Conservation (phyloP, 1,139 yeast species). For the Scheffersomyces segobiensis region DNA sequence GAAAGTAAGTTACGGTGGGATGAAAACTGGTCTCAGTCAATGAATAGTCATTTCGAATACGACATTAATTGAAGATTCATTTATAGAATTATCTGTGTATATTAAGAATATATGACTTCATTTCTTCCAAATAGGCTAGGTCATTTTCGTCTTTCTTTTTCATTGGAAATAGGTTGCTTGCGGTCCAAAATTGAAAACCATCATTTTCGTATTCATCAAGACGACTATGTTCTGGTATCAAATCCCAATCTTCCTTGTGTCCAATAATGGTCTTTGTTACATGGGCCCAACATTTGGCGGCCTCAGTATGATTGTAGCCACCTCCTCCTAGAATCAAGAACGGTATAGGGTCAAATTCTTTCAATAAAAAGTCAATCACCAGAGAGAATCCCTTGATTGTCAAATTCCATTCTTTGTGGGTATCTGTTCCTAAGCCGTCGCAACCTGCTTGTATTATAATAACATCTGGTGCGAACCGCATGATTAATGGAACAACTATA, state of each 20-base stretch:
- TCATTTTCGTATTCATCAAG: slow-evolving; percentile 48
- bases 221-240: slow-evolving; percentile 55
- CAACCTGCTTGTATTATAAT: slow-evolving; percentile 70
- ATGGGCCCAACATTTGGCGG: slow-evolving; percentile 66
- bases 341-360: slow-evolving; percentile 27
- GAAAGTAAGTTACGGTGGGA: slow-evolving; percentile 78
- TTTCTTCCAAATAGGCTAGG: slow-evolving; percentile 16
- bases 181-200: slow-evolving; percentile 54
- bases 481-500: slow-evolving; percentile 46
- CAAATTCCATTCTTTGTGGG: slow-evolving; percentile 68
- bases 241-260: slow-evolving; percentile 24
- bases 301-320: slow-evolving; percentile 65
- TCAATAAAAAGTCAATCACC: slow-evolving; percentile 34
- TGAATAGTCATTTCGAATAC: slow-evolving; percentile 22
- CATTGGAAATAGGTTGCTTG: slow-evolving; percentile 21
- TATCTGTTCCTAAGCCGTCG: slow-evolving; percentile 64
- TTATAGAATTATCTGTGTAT: slow-evolving; percentile 4
- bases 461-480: slow-evolving; percentile 46
- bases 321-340: slow-evolving; percentile 71
- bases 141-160: slow-evolving; percentile 44
- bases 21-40: slow-evolving; percentile 58
- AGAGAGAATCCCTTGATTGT: slow-evolving; percentile 51
- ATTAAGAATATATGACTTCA: slow-evolving; percentile 13
- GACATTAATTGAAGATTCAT: slow-evolving; percentile 3
- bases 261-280: slow-evolving; percentile 43